Base-by-base conservation (phyloP, 768 basidiomycete genomes). In the Russula dissimulans region DNA sequence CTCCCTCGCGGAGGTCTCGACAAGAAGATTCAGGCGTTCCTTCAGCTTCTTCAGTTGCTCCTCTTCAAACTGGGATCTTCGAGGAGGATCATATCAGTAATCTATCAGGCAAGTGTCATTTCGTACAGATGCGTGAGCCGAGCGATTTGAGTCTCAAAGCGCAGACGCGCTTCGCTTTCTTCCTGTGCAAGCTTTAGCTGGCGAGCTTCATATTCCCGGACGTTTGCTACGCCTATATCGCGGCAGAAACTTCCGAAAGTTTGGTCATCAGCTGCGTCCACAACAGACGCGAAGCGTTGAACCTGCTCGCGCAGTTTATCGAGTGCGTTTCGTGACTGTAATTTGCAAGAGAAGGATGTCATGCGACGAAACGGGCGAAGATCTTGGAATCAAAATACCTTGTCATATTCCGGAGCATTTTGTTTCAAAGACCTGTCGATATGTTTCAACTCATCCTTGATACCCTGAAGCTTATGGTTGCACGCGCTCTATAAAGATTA, bases 191-290 rank as follows among this genome's bases (percentile, higher is more conserved):
- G 81, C 71, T 87, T 89, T 34, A 97, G 76, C 68, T 95, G 92
- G 22, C 88, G 83, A 69, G 92, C 89, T 72, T 98, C 95, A 69
- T 95, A 99, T 66, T 95, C 91, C 31, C 95, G 83, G 63, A 99
- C 92, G 72, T 85, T 85, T 15, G 74, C 70, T 7, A 97, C 86
- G 10, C 83, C 80, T 65, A 97, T 93, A 65, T 83, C 80, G 41
- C 73, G 70, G 69, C 95, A 97, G 74, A 99, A 97, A 3, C 74
- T 71, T 1, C 72, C 75, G 68, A 95, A 98, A 12, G 95, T 74
- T 3, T 75, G 75, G 67, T 92, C 90, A 69, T 97, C 97, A 0
- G 89, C 92, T 7, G 75, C 77, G 64, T 93, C 79, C 67, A 97
- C 78, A 4, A 78, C 77, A 4, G 73, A 70, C 18, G 79, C 73